A percentile compares a stretch with the other conserved stretches of the same genome.
Evolutionary conservation across 768 basidiomycete genomes (phyloP).

Genomic region (Russula virescens): DNA sequence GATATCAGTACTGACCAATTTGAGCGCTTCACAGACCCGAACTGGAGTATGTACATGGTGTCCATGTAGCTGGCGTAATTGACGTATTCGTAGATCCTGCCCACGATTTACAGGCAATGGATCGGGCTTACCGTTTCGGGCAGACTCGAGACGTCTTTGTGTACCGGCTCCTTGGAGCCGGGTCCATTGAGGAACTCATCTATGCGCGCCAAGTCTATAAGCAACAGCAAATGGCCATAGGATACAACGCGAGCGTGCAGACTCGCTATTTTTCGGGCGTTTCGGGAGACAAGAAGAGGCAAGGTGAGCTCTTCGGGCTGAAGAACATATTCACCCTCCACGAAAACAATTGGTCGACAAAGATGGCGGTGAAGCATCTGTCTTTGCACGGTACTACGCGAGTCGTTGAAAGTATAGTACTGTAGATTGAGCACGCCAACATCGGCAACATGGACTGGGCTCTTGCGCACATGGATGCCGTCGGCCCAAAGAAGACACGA

Average conservation of each 20-base stretch:
- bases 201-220: conserved; percentile 90
- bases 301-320: conserved; percentile 81
- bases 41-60: conserved; percentile 70
- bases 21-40: conserved; percentile 54
- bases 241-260: conserved; percentile 77
- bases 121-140: conserved; percentile 79
- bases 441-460: conserved; percentile 78
- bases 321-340: conserved; percentile 82
- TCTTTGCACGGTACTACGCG: neutral
- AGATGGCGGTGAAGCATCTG: conserved; percentile 52
- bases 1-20: neutral
- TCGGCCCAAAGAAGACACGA: conserved; percentile 27
- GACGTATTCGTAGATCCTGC: conserved; percentile 66
- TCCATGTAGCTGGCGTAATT: neutral
- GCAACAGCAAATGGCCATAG: conserved; percentile 91
- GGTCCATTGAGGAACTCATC: conserved; percentile 82
- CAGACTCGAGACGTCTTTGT: conserved; percentile 83
- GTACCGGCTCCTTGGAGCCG: conserved; percentile 77
- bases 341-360: conserved; percentile 63
- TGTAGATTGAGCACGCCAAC: conserved; percentile 72
- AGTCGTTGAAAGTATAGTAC: neutral
- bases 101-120: conserved; percentile 91
- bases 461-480: conserved; percentile 54
- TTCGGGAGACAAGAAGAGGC: conserved; percentile 65
- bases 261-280: conserved; percentile 81